phyloP scores from a whole-genome alignment of 108 stramenopile genomes.

The Cyclostephanos tholiformis region DNA sequence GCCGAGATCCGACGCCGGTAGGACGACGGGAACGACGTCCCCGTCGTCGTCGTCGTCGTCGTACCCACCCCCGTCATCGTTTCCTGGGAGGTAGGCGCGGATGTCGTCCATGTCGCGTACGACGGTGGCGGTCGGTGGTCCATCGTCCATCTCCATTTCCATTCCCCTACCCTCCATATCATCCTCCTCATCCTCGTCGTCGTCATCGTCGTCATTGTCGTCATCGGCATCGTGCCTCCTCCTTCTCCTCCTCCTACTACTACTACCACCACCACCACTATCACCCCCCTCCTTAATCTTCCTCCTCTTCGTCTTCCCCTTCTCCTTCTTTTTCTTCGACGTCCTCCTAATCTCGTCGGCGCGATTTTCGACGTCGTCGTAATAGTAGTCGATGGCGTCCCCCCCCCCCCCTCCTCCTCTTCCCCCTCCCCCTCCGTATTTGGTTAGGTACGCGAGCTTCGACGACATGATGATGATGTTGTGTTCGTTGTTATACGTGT shows the following conservation, averaged over 20 bases:
- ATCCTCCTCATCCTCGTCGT: too few species aligned
- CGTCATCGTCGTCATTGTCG: conserved; percentile 12
- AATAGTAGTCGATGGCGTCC: not conserved
- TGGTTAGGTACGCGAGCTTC: conserved; percentile 64
- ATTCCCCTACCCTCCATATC: not conserved
- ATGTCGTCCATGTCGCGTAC: conserved; percentile 34
- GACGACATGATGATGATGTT: conserved; percentile 17
- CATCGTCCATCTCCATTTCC: too few species aligned
- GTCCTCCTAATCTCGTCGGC: conserved; percentile 11
- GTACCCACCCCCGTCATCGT: conserved; percentile 15
- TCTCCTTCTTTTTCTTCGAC: too few species aligned
- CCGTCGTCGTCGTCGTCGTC: conserved; percentile 36
- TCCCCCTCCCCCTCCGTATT: conserved; percentile 43
- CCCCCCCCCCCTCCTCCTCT: too few species aligned
- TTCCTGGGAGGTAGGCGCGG: not conserved
- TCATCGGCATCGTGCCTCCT: not conserved
- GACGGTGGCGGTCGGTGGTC: conserved; percentile 1
- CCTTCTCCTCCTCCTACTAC: too few species aligned
- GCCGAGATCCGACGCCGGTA: not conserved
- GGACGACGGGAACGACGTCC: conserved; percentile 30
- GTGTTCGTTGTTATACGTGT: too few species aligned
- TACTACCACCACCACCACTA: too few species aligned
- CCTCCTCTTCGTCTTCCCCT: conserved; percentile 31
- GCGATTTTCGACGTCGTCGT: not conserved
- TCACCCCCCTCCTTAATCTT: too few species aligned